A percentile compares a stretch with the other conserved stretches of the same genome.
These are phyloP conservation scores for Aspergillus tanneri DNA, from an alignment of 2,329 filamentous ascomycete genomes.

Conservation along the genomic window DNA sequence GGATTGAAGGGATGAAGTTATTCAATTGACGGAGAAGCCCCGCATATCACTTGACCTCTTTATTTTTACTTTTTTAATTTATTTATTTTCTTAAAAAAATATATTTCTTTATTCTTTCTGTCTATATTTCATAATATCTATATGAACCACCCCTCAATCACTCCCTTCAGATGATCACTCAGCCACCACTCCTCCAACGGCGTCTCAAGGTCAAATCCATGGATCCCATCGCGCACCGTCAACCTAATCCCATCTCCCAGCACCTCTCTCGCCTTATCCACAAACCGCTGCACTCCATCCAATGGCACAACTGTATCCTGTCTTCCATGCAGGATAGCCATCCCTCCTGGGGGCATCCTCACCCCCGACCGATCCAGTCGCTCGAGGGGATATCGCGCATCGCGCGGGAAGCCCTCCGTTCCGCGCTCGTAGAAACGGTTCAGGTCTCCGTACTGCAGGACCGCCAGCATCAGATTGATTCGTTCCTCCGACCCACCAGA, in stretches of 20 bases:
- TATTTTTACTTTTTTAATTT: background rate
- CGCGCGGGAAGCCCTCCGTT: slow-evolving; percentile 12
- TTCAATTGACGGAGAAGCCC: background rate
- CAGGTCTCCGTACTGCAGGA: slow-evolving; percentile 19
- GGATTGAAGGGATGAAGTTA: background rate
- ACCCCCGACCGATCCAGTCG: slow-evolving; percentile 27
- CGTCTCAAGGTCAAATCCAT: slow-evolving; percentile 37
- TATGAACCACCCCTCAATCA: slow-evolving; percentile 3
- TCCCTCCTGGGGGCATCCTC: slow-evolving; percentile 30
- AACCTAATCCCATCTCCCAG: slow-evolving; percentile 27
- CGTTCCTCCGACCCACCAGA: slow-evolving; percentile 14
- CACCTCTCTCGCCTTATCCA: slow-evolving; percentile 21
- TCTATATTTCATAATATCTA: background rate
- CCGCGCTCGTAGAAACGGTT: slow-evolving; percentile 21
- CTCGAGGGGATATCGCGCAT: slow-evolving; percentile 29
- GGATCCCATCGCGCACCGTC: slow-evolving; percentile 31
- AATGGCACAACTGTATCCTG: slow-evolving; percentile 34
- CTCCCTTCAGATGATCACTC: slow-evolving; percentile 28
- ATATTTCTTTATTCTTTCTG: too few species aligned
- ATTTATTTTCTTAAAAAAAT: too few species aligned
- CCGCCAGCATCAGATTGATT: slow-evolving; percentile 20
- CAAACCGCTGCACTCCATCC: slow-evolving; percentile 30
- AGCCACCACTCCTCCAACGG: slow-evolving; percentile 31
- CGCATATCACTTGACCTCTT: background rate
- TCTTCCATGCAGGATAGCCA: slow-evolving; percentile 36